Evolutionary conservation across 495 filamentous ascomycete species (phyloP), one percentile per base, ranked within the genome.

Genomic region (Cetradonia linearis): DNA sequence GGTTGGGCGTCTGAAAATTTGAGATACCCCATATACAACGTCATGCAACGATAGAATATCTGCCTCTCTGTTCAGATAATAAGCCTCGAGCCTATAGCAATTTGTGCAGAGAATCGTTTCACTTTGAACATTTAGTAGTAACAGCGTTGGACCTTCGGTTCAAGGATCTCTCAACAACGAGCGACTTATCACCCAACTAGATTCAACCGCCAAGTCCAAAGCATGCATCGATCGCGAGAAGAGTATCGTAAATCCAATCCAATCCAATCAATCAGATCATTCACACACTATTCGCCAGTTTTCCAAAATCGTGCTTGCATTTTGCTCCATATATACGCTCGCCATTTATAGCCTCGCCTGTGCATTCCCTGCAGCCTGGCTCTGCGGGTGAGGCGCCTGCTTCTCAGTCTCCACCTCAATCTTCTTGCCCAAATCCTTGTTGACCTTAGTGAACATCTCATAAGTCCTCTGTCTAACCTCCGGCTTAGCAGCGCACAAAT

Each of bases 381-480:
- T 64, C 44, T 58, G 61, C 38, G 62, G 65, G 44, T 64, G 53
- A 18, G 62, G 65, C 23, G 65, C 58, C 44, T 61, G 49, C 59
- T 57, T 62, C 50, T 64, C 70, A 25, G 67, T 65, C 16, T 59
- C 63, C 8, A 40, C 23, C 16, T 65, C 63, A 14, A 71, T 60
- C 25, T 47, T 59, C 50, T 58, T 68, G 38, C 71, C 66, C 1
- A 70, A 40, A 28, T 63, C 69, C 50, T 63, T 65, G 55, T 70
- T 60, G 10, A 70, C 58, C 50, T 50, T 64, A 5, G 55, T 61
- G 59, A 78, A 79, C 76, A 78, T 78, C 44, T 77, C 76, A 67
- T 84, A 84, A 7, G 83, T 85, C 25, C 76, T 73, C 66, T 76
- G 71, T 49, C 83, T 74, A 13, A 84, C 83, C 47, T 72, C 65